Evolutionary conservation across 495 filamentous ascomycete genomes (phyloP), one percentile per base, ranked within the genome.

Genomic region (Rostrohypoxylon terebratum): DNA sequence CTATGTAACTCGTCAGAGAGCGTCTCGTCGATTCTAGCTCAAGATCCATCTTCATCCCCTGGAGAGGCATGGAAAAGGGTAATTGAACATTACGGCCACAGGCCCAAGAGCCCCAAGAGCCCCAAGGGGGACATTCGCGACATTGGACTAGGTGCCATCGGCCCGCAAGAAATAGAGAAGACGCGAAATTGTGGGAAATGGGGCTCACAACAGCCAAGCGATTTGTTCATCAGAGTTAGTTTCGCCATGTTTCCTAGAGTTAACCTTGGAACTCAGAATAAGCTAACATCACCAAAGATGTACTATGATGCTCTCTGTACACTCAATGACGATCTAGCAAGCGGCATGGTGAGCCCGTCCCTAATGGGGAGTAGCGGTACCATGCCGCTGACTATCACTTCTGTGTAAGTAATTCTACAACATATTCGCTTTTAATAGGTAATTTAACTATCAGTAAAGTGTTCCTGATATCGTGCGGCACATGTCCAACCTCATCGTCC

Each of bases 401-500:
- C 90, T 0, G 85, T 87, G 65, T 86, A 78, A 73, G 83, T 81
- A 33, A 13, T 23, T 4, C 0, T 7, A 21, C 3, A 2, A 60
- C 38, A 44, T 13, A 54, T 14, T 5, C 14, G 1, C 48, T 31
- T 62, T 61, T 10, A 8, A 23, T 20, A 40, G 8, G 25, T 18
- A 5, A 40, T 8, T 31, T 68, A 44, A 64, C 63, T 72, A 31
- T 53, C 4, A 7, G 6, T 20, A 7, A 60, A 85, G 83, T 3
- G 75, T 94, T 10, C 87, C 88, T 3, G 92, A 94, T 73, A 88
- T 93, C 50, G 86, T 85, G 59, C 85, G 90, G 4, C 91, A 94
- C 79, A 89, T 92, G 81, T 87, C 90, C 13, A 94, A 94, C 74
- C 84, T 91, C 18, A 93, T 94, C 58, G 90, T 84, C 14, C 85